These are phyloP conservation scores for Emericellopsis terricola DNA, from an alignment of 495 filamentous ascomycete genomes.

Conservation along the genomic window DNA sequence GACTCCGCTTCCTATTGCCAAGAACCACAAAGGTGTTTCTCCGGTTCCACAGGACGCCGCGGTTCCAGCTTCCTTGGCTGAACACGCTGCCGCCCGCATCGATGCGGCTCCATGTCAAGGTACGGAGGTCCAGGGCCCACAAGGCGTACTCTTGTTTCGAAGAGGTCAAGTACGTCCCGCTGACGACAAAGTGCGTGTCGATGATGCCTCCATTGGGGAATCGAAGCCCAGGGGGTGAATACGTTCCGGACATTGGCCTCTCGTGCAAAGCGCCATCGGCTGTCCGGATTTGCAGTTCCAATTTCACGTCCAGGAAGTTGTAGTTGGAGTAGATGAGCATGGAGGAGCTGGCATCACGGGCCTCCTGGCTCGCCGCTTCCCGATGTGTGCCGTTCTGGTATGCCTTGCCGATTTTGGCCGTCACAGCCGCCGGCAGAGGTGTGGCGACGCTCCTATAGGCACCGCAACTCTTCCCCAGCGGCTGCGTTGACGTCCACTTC, in stretches of 20 bases:
- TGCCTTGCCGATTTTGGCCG: constrained; percentile 51
- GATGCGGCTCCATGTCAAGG: constrained; percentile 82
- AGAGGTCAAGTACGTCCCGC: constrained; percentile 89
- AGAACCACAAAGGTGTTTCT: constrained; percentile 90
- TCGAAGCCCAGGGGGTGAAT: constrained; percentile 76
- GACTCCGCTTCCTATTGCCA: constrained; percentile 74
- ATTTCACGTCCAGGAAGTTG: constrained; percentile 91
- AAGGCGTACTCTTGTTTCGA: constrained; percentile 97
- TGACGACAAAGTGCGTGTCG: constrained; percentile 89
- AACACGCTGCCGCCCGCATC: constrained; percentile 91
- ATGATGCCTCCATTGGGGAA: constrained; percentile 93
- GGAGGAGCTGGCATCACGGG: constrained; percentile 47
- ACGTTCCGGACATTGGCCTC: constrained; percentile 71
- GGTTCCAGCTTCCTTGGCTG: constrained; percentile 91
- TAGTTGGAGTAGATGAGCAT: constrained; percentile 99
- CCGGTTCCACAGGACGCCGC: constrained; percentile 80
- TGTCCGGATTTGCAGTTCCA: constrained; percentile 76
- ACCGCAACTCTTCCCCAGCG: constrained; percentile 76
- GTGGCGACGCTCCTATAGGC: constrained; percentile 92
- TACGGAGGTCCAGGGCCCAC: constrained; percentile 82
- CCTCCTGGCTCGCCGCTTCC: constrained; percentile 21
- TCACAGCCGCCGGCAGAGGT: constrained; percentile 45
- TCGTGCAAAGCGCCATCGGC: constrained; percentile 75
- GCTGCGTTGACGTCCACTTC: constrained; percentile 80
- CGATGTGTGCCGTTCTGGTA: constrained; percentile 12